Conservation (phyloP, 495 filamentous ascomycete species). For the Trichoderma gamsii region DNA sequence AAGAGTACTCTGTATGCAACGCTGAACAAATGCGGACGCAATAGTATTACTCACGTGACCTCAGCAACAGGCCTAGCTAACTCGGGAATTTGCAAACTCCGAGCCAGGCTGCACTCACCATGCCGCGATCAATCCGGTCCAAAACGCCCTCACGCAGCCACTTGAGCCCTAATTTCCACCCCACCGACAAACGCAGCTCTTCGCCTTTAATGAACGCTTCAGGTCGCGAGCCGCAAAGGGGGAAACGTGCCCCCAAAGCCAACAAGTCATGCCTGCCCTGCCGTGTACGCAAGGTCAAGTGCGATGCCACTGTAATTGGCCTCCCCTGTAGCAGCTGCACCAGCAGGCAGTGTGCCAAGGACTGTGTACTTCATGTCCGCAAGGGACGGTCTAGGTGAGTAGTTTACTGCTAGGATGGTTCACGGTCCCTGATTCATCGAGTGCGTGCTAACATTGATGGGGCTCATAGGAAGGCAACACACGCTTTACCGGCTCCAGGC, state of each 20-base stretch:
- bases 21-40: no score
- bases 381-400: background rate
- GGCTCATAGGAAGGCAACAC: background rate
- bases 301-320: background rate
- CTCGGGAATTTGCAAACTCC: no score
- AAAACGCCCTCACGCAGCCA: no score
- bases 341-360: background rate
- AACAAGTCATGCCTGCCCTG: background rate
- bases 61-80: no score
- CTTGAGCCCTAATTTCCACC: no score
- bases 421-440: background rate
- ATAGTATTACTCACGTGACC: no score
- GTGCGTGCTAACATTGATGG: background rate
- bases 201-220: no score
- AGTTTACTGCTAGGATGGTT: background rate
- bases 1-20: no score
- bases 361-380: background rate
- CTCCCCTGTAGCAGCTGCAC: background rate
- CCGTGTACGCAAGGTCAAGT: background rate
- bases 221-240: constrained; percentile 22
- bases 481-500: background rate
- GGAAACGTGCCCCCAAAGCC: no score
- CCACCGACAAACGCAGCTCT: no score
- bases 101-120: no score
- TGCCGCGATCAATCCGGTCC: no score